Base-by-base conservation (phyloP, 306 rosid species). In the Bauhinia variegata region DNA sequence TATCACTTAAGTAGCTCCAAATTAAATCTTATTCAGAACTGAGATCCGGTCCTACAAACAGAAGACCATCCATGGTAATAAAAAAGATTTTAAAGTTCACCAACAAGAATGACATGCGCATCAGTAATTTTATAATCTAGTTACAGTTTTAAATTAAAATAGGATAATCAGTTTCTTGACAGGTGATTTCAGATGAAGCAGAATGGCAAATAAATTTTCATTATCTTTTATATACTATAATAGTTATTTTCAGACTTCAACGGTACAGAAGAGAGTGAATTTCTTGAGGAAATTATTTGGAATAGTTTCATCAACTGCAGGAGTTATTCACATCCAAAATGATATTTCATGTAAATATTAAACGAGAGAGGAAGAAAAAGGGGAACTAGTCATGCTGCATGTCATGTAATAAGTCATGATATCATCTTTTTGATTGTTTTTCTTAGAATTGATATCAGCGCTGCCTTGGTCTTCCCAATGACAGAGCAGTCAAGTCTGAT, bases 1-100 rank as follows among this genome's bases (percentile, higher is more conserved):
- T 55, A 70, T 44, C 39, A 65, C 50, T 67, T 19, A 60, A 47
- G 75, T 57, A 60, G 38, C 71, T 37, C 59, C 17, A 31, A 70
- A 62, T 63, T 11, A 72, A 52, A 55, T 49, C 34, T 30, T 16
- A 51, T 52, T 54, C 50, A 23, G 31, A 65, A 8, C 41, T 32
- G 17, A 54, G 19, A 68, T 32, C 13, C 38, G 51, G 50, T 41
- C 11, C 41, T 41, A 44, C 16, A 70, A 36, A 41, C 12, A 41
- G 47, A 41, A 8, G 41, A 2, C 41, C 47, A 41, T 41, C 4
- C 47, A 7, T 41, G 11, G 47, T 7, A 41, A 11, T 41, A 41
- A n/a, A 41, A 8, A 41, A 11, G n/a, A 11, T 8, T 36, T 41
- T 10, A 36, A 5, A 36, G 41, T 36, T 36, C 28, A 36, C 41